Evolutionary conservation across 257 asterid genomes (phyloP), one percentile per base, ranked within the genome.

Genomic region (Plectranthus barbatus): DNA sequence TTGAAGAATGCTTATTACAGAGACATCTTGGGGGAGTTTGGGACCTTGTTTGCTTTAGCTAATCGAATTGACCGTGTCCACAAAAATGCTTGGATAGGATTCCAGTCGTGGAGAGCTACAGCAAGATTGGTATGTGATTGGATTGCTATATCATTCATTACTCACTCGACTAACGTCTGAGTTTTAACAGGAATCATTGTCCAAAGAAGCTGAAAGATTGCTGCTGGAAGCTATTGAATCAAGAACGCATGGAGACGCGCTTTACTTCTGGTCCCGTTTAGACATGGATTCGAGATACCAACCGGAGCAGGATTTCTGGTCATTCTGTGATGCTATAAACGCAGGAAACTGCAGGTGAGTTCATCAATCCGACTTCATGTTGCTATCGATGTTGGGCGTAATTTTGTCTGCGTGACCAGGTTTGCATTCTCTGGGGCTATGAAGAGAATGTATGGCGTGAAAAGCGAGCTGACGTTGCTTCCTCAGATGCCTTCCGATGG

Each of bases 21-120:
- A 68, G 94, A 85, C n/a, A 41, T 72, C 56, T 81, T 93, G 41
- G 94, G 93, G 64, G 96, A 93, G 26, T 81, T 68, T 68, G 96
- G 97, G 65, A 96, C 90, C 56, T 84, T 82, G 66, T 93, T 93
- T 31, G 97, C 97, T 1, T 83, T 93, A 62, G 97, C 97, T 34
- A 84, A 90, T 62, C 79, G 96, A 82, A 73, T 84, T 21, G 99
- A 93, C 72, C 91, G 95, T 50, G 61, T 85, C 36, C 99, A 93
- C 76, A 90, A 79, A 75, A 93, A 86, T 82, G 86, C 96, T 72
- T 93, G 99, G 99, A 87, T 93, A 70, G 97, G 99, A 18, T 93
- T 93, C 72, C 99, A 90, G 45, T 90, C 96, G 23, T 93, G 99
- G 99, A 82, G 99, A 78, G 84, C 81, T 68, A 87, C 96, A 45